These are phyloP conservation scores for Gossypium sturtianum DNA, from an alignment of 345 rosid genomes.

Conservation along the genomic window DNA sequence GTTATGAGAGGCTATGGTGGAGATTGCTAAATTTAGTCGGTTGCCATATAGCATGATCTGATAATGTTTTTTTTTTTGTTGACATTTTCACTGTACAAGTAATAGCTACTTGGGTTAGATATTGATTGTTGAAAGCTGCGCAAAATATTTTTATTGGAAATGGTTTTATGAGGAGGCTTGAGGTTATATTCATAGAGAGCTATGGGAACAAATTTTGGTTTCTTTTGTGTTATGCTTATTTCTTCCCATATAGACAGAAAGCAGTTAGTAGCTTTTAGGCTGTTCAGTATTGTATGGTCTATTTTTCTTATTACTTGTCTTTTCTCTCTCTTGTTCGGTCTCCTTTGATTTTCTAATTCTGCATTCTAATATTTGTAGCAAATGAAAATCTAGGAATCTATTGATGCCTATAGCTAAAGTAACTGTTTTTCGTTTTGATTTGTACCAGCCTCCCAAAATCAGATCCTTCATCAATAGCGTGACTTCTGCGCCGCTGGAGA, in stretches of 20 bases:
- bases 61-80: not conserved
- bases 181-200: not conserved
- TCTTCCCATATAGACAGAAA: not conserved
- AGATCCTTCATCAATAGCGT: constrained; percentile 71
- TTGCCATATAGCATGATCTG: no score
- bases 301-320: not conserved
- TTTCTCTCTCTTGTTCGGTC: not conserved
- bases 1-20: not conserved
- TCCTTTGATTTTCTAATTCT: not conserved
- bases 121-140: not conserved
- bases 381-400: not conserved
- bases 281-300: not conserved
- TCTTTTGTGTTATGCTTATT: not conserved
- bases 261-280: not conserved
- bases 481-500: constrained; percentile 59
- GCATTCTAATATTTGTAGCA: not conserved
- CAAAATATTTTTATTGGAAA: not conserved
- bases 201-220: no score
- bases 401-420: not conserved
- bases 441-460: constrained; percentile 83
- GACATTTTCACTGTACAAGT: not conserved
- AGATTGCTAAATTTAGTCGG: no score
- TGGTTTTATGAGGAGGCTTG: not conserved
- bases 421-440: constrained; percentile 4
- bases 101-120: not conserved